Percentiles rank a stretch among this genome's conserved stretches.
phyloP scores from a whole-genome alignment of 2,329 filamentous ascomycete species.

The Ophiostoma australiae region DNA sequence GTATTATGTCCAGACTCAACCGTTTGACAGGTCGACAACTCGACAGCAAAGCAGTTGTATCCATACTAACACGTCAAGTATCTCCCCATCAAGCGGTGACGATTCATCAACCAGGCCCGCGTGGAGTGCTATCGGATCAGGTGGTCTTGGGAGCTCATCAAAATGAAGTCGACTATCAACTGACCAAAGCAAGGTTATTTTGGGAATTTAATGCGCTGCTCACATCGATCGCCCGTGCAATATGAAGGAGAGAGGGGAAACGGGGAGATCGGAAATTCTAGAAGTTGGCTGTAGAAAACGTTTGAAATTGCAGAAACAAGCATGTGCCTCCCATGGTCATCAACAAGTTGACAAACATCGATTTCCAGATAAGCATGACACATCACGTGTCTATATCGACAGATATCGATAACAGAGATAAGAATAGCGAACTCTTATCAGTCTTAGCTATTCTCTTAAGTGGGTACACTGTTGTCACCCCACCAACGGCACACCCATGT shows the following conservation, averaged over 20 bases:
- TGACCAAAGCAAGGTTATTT: constrained; percentile 2
- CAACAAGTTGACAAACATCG: neutral
- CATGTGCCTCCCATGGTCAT: neutral
- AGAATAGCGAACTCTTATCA: constrained; percentile 2
- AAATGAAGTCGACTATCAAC: neutral
- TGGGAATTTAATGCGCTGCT: neutral
- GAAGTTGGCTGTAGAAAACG: neutral
- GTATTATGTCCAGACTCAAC: neutral
- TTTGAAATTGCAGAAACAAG: neutral
- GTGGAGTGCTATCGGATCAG: neutral
- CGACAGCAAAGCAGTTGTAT: neutral
- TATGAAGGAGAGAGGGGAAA: neutral
- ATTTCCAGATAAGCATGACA: neutral
- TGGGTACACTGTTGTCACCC: constrained; percentile 21
- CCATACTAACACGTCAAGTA: constrained; percentile 1
- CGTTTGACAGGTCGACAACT: neutral
- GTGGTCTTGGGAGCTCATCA: constrained; percentile 11
- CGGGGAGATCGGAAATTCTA: neutral
- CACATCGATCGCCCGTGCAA: neutral
- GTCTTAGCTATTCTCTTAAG: neutral
- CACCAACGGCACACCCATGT: constrained; percentile 19
- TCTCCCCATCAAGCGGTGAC: neutral
- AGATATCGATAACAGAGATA: neutral
- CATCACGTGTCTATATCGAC: neutral
- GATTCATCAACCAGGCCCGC: neutral